Evolutionary conservation across 2,329 filamentous ascomycete genomes (phyloP), one percentile per base, ranked within the genome.

Genomic region (Monilinia laxa): DNA sequence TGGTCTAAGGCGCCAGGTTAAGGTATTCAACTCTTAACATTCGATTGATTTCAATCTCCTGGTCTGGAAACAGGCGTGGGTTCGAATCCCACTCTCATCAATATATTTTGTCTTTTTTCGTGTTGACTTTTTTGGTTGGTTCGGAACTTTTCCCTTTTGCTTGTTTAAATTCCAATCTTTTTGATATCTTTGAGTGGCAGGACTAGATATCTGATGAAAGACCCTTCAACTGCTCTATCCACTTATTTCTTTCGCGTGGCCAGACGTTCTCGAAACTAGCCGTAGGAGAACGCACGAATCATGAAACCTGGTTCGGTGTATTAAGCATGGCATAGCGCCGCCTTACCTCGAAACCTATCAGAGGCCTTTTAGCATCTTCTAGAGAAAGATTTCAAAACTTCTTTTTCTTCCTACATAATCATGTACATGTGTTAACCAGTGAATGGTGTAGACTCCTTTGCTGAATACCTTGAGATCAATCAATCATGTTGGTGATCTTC

Each of bases 81-180:
- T 78, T 78, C 76, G 75, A 77, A 75, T 77, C 76, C 75, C 75
- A 76, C 75, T 75, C 74, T 75, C 73, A 74, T 77, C 74, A 76
- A 76, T 0, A n/a, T n/a, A n/a, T 9, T 11, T 0, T 2, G 49
- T 60, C 31, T 11, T 1, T n/a, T 28, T 20, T 57, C 23, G n/a
- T 20, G n/a, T 1, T 1, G 16, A 9, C 18, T 49, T 45, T 14
- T 18, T 45, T 45, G 12, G 42, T 18, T 45, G 42, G 14, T 45
- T 20, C 14, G 14, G 5, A 18, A 16, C 14, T 45, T 18, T 18
- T 6, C 18, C 42, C 6, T 45, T n/a, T 49, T 20, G 3, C 3
- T 14, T 10, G 14, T 10, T 42, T n/a, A 23, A 25, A 42, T 25
- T 18, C 4, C 40, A 20, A 45, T 45, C 23, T 47, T 58, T 54